These are phyloP conservation scores for Aspergillus alliaceus DNA, from an alignment of 2,329 filamentous ascomycete genomes.

Conservation along the genomic window DNA sequence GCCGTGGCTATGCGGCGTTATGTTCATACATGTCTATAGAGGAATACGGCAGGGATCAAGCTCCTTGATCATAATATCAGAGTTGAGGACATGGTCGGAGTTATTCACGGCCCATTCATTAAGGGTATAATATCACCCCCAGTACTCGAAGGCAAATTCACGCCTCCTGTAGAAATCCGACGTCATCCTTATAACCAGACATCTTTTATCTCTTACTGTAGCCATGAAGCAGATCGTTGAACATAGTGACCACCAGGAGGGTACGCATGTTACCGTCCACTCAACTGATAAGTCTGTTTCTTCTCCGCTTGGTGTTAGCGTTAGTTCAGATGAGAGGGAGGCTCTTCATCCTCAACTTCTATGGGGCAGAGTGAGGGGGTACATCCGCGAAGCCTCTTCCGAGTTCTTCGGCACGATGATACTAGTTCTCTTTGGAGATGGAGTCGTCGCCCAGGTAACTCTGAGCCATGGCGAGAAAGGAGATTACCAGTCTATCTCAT, in stretches of 20 bases:
- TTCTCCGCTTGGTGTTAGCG: conserved; percentile 15
- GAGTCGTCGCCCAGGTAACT: conserved; percentile 68
- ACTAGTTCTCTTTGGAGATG: conserved; percentile 68
- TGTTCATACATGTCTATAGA: background rate
- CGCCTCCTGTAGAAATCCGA: background rate
- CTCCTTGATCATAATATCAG: too few relatives aligned
- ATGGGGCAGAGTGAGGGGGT: conserved; percentile 57
- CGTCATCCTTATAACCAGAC: background rate
- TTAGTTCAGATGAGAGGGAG: conserved; percentile 6
- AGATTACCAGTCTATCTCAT: conserved; percentile 54
- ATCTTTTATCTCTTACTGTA: background rate
- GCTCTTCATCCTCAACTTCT: conserved; percentile 24
- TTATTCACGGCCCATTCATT: background rate
- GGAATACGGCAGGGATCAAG: background rate
- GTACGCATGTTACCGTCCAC: conserved; percentile 19
- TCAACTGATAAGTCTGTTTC: conserved; percentile 17
- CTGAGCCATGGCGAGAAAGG: conserved; percentile 52
- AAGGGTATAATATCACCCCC: background rate
- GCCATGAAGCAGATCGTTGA: conserved; percentile 1
- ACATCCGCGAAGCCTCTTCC: conserved; percentile 60
- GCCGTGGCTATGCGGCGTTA: background rate
- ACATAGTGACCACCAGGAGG: conserved; percentile 11
- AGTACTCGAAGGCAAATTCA: background rate
- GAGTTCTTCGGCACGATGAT: conserved; percentile 70
- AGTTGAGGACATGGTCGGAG: background rate